Evolutionary conservation across 306 rosid genomes (phyloP).

Genomic region (Calophaca sinica): DNA sequence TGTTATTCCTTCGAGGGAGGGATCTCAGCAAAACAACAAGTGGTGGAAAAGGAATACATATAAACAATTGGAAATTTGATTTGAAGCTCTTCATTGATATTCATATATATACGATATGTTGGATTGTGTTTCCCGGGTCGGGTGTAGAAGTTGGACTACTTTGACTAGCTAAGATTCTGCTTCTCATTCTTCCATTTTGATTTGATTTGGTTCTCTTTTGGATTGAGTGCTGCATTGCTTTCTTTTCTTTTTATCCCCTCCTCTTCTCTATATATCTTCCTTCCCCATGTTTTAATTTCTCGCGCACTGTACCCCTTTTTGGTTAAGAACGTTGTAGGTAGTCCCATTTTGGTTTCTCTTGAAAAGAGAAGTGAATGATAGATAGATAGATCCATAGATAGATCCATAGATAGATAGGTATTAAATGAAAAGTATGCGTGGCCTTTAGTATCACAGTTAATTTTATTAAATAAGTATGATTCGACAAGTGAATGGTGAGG

Average conservation of each 20-base stretch:
- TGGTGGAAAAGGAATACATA: no score
- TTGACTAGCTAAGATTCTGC: constrained; percentile 66
- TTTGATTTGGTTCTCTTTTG: constrained; percentile 71
- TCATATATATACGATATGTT: constrained; percentile 47
- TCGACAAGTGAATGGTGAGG: no score
- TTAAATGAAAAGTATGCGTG: no score
- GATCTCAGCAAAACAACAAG: no score
- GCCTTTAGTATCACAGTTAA: no score
- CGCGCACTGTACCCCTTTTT: constrained; percentile 39
- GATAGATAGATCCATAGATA: no score
- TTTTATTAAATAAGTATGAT: no score
- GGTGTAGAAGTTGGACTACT: constrained; percentile 67
- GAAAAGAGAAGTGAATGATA: constrained; percentile 48
- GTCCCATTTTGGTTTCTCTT: constrained; percentile 29
- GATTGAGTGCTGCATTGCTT: constrained; percentile 54
- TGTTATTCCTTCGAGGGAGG: no score
- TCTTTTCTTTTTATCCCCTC: no score
- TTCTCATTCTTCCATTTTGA: constrained; percentile 66
- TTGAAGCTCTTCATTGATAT: no score
- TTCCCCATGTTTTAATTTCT: constrained; percentile 32
- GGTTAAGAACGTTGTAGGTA: constrained; percentile 35
- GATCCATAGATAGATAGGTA: no score
- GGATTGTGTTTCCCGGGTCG: constrained; percentile 55
- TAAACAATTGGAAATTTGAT: no score
- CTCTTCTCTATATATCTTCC: constrained; percentile 35